A percentile compares a stretch with the other conserved stretches of the same genome.
phyloP scores from a whole-genome alignment of 2,329 filamentous ascomycete genomes.

The Teratosphaeria destructans region DNA sequence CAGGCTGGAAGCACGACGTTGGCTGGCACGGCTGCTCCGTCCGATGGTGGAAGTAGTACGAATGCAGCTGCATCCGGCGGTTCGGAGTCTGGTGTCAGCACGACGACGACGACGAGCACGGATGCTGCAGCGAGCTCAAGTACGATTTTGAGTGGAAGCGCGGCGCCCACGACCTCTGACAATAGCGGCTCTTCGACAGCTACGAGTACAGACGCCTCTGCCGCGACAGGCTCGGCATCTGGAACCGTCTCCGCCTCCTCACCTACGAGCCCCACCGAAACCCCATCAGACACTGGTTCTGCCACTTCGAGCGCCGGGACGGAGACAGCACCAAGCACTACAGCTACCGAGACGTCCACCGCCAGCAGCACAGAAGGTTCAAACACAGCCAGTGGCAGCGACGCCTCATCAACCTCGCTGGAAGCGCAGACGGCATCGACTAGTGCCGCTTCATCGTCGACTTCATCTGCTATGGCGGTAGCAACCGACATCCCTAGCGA shows the following conservation, averaged over 20 bases:
- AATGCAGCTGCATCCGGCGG: not conserved
- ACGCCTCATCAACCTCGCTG: not conserved
- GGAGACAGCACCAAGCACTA: not conserved
- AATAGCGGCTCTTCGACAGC: not conserved
- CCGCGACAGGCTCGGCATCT: not conserved
- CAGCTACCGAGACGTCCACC: not conserved
- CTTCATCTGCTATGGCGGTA: constrained; percentile 1
- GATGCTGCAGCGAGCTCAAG: not conserved
- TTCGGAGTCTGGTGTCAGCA: not conserved
- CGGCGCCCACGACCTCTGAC: not conserved
- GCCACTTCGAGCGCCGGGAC: not conserved
- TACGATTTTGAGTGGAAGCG: not conserved
- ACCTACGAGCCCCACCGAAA: not conserved
- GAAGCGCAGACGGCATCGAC: not conserved
- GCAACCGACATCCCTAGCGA: constrained; percentile 1
- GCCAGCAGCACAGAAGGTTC: not conserved
- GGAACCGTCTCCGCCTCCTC: not conserved
- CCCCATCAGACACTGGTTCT: not conserved
- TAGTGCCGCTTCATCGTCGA: not conserved
- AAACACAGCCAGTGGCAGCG: not conserved
- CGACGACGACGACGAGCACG: not conserved
- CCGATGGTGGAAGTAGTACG: not conserved
- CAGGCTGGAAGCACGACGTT: not conserved
- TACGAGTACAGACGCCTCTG: not conserved
- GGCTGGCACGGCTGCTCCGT: not conserved